Evolutionary conservation across 192 early-diverging fungal genomes (phyloP).

Genomic region (Kickxella alabastrina): DNA sequence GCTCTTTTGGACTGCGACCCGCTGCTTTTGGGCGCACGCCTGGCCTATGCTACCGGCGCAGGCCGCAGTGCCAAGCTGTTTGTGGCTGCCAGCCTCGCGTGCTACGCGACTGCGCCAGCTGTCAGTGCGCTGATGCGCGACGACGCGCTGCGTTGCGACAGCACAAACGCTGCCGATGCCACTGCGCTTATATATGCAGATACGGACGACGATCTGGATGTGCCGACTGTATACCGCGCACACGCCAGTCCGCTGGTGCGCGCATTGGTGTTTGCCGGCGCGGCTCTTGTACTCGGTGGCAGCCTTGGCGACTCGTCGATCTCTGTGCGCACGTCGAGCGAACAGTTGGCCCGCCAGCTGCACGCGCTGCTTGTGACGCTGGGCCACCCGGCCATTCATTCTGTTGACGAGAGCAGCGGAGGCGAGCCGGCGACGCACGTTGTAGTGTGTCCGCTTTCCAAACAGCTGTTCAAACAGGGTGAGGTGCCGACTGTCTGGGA

Average conservation of each 20-base stretch:
- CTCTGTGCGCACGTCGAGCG: neutral
- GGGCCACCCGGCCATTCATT: neutral
- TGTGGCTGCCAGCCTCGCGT: neutral
- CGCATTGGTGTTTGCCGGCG: conserved; percentile 18
- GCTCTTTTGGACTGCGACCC: conserved; percentile 9
- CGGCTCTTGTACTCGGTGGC: conserved; percentile 1
- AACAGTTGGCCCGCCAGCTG: neutral
- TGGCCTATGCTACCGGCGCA: conserved; percentile 3
- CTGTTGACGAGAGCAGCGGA: neutral
- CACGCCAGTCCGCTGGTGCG: conserved; percentile 13
- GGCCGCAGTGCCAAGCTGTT: neutral
- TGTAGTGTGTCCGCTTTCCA: neutral
- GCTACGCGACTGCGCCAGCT: conserved; percentile 2
- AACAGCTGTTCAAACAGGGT: neutral
- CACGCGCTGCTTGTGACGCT: conserved; percentile 4
- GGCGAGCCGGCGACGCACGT: neutral
- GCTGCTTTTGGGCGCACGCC: conserved; percentile 7
- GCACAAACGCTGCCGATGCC: neutral
- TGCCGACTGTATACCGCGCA: conserved; percentile 1
- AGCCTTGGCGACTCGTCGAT: neutral
- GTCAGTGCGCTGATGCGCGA: neutral
- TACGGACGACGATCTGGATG: neutral
- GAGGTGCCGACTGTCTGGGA: neutral
- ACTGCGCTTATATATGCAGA: neutral
- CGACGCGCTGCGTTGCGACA: neutral